Conservation (phyloP, 2,329 filamentous ascomycete genomes). For the Trichoderma semiorbis region DNA sequence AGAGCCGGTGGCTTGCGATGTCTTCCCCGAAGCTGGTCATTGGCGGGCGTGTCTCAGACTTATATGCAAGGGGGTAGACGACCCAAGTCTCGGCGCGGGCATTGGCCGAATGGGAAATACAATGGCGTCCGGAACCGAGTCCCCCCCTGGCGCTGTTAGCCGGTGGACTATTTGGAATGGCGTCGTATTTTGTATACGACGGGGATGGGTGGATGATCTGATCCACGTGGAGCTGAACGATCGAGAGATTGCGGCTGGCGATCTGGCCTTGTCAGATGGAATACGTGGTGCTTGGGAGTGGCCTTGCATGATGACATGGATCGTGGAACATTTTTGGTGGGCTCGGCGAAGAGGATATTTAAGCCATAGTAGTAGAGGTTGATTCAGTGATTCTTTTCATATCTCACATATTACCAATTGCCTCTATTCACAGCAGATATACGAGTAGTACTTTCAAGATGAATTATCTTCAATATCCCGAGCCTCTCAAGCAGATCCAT, state of each 20-base stretch:
- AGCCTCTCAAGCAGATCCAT: slow-evolving; percentile 23
- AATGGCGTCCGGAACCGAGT: not conserved
- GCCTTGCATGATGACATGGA: not conserved
- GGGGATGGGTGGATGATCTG: not conserved
- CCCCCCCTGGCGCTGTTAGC: not conserved
- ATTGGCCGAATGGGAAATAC: not conserved
- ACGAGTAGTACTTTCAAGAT: not conserved
- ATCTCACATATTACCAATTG: not conserved
- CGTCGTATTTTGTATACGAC: not conserved
- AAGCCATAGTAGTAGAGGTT: not conserved
- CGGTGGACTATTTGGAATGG: not conserved
- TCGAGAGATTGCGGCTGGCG: not conserved
- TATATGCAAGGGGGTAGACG: not conserved
- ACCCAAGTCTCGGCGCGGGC: not conserved
- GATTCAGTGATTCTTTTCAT: not conserved
- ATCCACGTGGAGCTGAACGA: not conserved
- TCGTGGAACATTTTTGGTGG: not conserved
- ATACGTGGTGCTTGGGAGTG: not conserved
- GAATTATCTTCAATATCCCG: not conserved
- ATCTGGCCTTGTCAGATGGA: not conserved
- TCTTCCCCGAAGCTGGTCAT: not conserved
- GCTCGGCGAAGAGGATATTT: not conserved
- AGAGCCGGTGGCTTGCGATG: not conserved
- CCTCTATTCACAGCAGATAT: not conserved
- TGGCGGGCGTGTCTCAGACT: not conserved